These are phyloP conservation scores for Hyphopichia burtonii DNA, from an alignment of 1,139 yeast species.

Conservation along the genomic window DNA sequence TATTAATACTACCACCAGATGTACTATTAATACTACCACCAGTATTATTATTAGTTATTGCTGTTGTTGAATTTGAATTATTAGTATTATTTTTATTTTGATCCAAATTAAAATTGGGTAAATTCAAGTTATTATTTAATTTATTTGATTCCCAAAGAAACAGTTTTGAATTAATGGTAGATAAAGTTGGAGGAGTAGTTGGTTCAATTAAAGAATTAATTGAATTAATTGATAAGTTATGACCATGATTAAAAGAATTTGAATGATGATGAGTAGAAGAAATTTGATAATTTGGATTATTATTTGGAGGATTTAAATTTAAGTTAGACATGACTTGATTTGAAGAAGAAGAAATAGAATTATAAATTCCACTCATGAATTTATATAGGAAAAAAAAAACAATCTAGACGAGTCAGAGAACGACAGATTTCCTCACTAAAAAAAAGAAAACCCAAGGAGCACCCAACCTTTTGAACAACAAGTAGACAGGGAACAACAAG, in stretches of 20 bases:
- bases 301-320: no score
- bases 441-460: no score
- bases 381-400: no score
- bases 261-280: conserved; percentile 3
- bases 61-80: conserved; percentile 6
- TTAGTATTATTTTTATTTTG: conserved; percentile 1
- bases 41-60: conserved; percentile 5
- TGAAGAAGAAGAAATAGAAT: no score
- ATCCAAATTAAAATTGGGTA: conserved; percentile 30
- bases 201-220: conserved; percentile 39
- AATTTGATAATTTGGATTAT: not conserved
- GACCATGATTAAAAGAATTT: conserved; percentile 21
- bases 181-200: conserved; percentile 35
- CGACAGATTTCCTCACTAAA: no score
- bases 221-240: conserved; percentile 38
- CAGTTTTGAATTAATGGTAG: conserved; percentile 1
- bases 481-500: no score
- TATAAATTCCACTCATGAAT: no score
- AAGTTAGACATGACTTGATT: no score
- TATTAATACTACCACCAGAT: not conserved
- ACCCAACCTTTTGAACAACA: no score
- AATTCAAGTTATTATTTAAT: conserved; percentile 24
- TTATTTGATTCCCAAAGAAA: conserved; percentile 29
- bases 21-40: conserved; percentile 2
- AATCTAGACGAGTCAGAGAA: no score